Evolutionary conservation across 257 asterid species (phyloP), one percentile per base, ranked within the genome.

Genomic region (Lycium barbarum): DNA sequence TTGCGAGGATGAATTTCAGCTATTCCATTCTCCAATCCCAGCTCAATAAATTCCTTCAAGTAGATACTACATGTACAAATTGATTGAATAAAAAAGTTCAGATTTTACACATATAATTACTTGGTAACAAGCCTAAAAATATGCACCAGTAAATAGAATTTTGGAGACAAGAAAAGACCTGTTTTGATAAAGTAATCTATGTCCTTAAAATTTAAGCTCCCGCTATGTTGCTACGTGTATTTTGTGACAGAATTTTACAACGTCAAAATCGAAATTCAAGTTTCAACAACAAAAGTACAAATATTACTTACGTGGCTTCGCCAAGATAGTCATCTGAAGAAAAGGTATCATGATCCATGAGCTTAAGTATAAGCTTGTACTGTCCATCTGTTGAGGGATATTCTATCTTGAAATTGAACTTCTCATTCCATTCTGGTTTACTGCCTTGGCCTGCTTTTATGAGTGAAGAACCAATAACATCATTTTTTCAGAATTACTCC

Each of bases 351-450:
- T 84, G 90, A 81, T 94, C 96, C 93, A 90, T 91, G 43, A 94
- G 68, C 81, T 83, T 91, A 88, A 94, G 91, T 14, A 86, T 6
- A 2, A 94, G 94, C 22, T 91, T 91, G 87, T 88, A 54, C 14
- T 89, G 86, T 1, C 86, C 80, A 63, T 89, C 90, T 35, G 38
- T 86, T 3, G 72, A 82, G 1, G 92, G 91, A 86, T 85, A 88
- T 13, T 93, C 92, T 20, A 90, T 94, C 40, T 83, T 85, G 85
- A 93, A 94, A 38, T 55, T 88, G 53, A 94, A 93, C 80, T 84
- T 89, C 82, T 94, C 95, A 57, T 94, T 90, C 98, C 98, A 94
- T 53, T 55, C 86, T 6, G 93, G 93, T 0, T 9, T 86, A 22
- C 84, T 88, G 4, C 97, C 96, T 80, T 88, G 89, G 57, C 94